Evolutionary conservation across 257 asterid species (phyloP).

Genomic region (Craterostigma plantagineum): DNA sequence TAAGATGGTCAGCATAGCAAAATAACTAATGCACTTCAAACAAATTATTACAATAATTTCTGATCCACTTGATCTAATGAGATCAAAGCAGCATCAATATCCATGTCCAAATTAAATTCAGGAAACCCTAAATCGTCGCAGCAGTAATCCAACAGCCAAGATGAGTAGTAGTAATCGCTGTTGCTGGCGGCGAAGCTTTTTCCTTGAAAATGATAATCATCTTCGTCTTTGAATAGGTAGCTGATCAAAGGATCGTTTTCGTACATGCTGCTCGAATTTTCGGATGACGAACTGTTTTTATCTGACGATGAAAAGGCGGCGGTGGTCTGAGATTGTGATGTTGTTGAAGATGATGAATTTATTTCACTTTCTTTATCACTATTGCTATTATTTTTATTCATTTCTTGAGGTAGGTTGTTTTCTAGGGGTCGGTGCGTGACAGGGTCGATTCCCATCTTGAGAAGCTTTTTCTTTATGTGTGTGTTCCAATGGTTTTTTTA

Average conservation of each 20-base stretch:
- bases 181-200: too few relatives aligned
- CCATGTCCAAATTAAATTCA: too few relatives aligned
- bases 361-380: too few relatives aligned
- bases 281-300: constrained; percentile 23
- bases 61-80: too few relatives aligned
- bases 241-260: constrained; percentile 40
- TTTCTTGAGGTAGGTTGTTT: constrained; percentile 9
- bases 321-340: constrained; percentile 8
- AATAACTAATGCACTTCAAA: too few relatives aligned
- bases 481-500: constrained; percentile 96
- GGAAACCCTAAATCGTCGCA: too few relatives aligned
- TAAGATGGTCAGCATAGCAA: too few relatives aligned
- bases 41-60: too few relatives aligned
- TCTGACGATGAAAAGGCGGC: constrained; percentile 7
- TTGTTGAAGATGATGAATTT: neutral
- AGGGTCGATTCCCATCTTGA: constrained; percentile 84
- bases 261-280: constrained; percentile 24
- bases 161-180: too few relatives aligned
- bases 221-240: constrained; percentile 23
- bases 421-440: constrained; percentile 68
- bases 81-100: too few relatives aligned
- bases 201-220: neutral
- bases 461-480: constrained; percentile 76
- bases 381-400: constrained; percentile 6
- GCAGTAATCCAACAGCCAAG: too few relatives aligned